Evolutionary conservation across 768 basidiomycete species (phyloP).

Genomic region (Suillus paluster): DNA sequence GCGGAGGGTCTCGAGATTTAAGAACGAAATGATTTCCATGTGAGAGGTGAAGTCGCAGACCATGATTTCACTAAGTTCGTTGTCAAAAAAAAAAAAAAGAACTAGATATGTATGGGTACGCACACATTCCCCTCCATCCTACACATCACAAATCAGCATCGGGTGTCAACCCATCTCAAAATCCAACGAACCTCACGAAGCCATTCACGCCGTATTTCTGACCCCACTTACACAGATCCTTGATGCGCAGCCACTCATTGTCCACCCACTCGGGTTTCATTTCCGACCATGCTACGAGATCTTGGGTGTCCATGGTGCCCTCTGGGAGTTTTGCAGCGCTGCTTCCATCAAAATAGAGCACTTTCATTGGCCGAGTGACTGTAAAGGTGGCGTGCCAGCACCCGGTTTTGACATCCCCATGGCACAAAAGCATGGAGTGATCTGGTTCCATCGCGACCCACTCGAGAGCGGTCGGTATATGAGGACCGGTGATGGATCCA

Average conservation of each 20-base stretch:
- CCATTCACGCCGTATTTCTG: constrained; percentile 35
- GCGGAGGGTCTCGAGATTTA: constrained; percentile 27
- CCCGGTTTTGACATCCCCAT: constrained; percentile 4
- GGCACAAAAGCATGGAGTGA: constrained; percentile 41
- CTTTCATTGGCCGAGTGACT: constrained; percentile 29
- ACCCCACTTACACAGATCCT: constrained; percentile 39
- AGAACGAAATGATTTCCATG: constrained; percentile 43
- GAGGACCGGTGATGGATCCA: constrained; percentile 30
- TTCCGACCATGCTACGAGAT: constrained; percentile 38
- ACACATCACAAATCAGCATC: constrained; percentile 28
- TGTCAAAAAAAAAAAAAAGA: background rate
- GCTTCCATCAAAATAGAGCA: constrained; percentile 41
- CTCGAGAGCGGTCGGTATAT: constrained; percentile 33
- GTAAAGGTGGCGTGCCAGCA: constrained; percentile 36
- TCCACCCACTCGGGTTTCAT: constrained; percentile 18
- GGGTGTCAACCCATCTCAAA: constrained; percentile 16
- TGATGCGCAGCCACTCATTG: constrained; percentile 31
- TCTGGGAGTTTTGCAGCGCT: constrained; percentile 33
- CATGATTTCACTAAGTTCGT: constrained; percentile 47
- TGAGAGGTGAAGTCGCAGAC: constrained; percentile 49
- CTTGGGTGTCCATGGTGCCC: constrained; percentile 41
- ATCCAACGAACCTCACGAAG: constrained; percentile 36
- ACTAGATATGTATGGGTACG: constrained; percentile 20
- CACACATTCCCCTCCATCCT: constrained; percentile 58
- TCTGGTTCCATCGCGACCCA: constrained; percentile 43